Evolutionary conservation across 202 grass and related monocot species (phyloP).

Genomic region (Dendrocalamus latiflorus): DNA sequence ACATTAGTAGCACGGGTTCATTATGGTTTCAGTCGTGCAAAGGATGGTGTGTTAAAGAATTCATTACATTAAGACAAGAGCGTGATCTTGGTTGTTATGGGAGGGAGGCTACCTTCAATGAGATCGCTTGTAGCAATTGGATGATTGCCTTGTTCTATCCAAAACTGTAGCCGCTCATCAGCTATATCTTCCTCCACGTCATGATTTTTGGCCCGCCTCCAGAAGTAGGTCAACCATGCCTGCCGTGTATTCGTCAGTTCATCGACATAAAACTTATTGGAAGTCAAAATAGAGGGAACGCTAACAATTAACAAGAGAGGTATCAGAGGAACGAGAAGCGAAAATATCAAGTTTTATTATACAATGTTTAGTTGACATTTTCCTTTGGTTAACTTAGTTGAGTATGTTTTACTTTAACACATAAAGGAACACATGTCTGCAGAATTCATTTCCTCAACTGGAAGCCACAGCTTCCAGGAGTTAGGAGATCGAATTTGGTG

Average conservation of each 20-base stretch:
- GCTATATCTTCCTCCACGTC: conserved; percentile 94
- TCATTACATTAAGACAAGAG: too few relatives aligned
- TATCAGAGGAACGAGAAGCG: background rate
- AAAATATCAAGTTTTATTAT: background rate
- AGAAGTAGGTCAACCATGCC: conserved; percentile 94
- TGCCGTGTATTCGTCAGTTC: conserved; percentile 24
- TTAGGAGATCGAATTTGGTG: too few relatives aligned
- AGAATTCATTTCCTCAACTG: background rate
- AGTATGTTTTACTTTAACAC: background rate
- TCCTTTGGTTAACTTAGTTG: background rate
- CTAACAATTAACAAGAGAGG: background rate
- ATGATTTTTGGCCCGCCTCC: conserved; percentile 82
- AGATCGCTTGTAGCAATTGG: conserved; percentile 50
- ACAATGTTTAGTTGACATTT: conserved; percentile 7
- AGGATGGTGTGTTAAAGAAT: background rate
- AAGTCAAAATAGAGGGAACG: conserved; percentile 10
- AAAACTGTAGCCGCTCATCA: conserved; percentile 89
- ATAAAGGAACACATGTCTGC: background rate
- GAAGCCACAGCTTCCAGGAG: background rate
- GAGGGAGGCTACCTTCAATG: conserved; percentile 61
- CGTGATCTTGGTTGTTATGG: background rate
- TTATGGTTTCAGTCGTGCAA: background rate
- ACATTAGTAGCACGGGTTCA: background rate
- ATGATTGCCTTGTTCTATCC: conserved; percentile 83
- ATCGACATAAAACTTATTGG: background rate